phyloP scores from a whole-genome alignment of 2,329 filamentous ascomycete species.

The Diaporthe citri region DNA sequence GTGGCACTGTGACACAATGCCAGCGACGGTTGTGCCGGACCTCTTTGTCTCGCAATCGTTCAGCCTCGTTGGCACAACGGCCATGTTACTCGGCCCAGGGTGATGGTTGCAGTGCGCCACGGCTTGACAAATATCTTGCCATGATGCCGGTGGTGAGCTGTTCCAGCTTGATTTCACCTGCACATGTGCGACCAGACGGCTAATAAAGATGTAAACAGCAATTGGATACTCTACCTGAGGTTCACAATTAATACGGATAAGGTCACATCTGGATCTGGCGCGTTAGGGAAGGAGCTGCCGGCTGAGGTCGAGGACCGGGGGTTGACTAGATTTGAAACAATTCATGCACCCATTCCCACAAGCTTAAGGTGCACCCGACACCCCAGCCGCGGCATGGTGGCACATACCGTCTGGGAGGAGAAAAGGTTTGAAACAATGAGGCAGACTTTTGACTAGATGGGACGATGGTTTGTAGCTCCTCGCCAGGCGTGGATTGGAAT shows the following conservation, averaged over 20 bases:
- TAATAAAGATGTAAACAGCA: too few relatives aligned
- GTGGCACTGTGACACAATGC: background rate
- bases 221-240: background rate
- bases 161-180: background rate
- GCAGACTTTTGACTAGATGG: background rate
- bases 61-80: background rate
- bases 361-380: background rate
- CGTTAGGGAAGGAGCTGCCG: too few relatives aligned
- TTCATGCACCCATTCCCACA: background rate
- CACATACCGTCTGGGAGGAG: background rate
- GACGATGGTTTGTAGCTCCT: background rate
- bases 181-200: background rate
- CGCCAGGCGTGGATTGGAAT: background rate
- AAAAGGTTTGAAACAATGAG: constrained; percentile 9
- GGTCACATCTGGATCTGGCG: background rate
- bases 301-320: background rate
- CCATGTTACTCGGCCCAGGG: background rate
- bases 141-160: background rate
- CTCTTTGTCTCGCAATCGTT: background rate
- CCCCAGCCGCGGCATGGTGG: constrained; percentile 3
- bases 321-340: constrained; percentile 16
- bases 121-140: background rate
- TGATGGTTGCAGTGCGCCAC: background rate
- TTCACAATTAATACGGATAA: background rate
- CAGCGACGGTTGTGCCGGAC: background rate